Evolutionary conservation across 1,139 yeast species (phyloP), one percentile per base, ranked within the genome.

Genomic region (Blastobotrys capitulatus): DNA sequence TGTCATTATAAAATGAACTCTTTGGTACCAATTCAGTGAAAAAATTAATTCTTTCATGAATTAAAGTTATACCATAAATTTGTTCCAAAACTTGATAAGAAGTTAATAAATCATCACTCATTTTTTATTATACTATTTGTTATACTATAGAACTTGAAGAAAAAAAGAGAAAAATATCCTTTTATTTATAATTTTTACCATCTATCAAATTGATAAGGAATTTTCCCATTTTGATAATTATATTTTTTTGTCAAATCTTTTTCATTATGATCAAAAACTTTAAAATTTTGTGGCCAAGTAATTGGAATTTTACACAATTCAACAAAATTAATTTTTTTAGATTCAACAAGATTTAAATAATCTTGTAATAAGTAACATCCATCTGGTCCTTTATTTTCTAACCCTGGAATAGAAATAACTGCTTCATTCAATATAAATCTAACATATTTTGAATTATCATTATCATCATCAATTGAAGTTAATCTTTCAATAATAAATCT

Each of bases 351-450:
- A 58, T 87, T 72, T 7, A 80, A 79, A 60, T 67, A 81, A 16
- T 72, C 54, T 35, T 22, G 25, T 22, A 22, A 22, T 22, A 5
- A 7, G 25, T 7, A 22, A 22, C 6, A 22, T 22, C 25, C 25
- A 12, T 48, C 48, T 12, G 86, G 86, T 1, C 87, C 87, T 41
- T 60, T 56, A 46, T 69, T 67, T 63, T 86, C n/a, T n/a, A n/a
- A 81, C 26, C 62, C 63, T 10, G 74, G 72, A 39, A 79, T 62
- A 1, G 86, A 85, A 42, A 77, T 69, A 6, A 82, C 84, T 1
- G 83, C 82, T 57, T 79, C 85, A 60, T 81, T 81, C 42, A 80
- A 66, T 37, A 80, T 67, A 50, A 73, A 71, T 58, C 87, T 72
- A 8, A 80, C 79, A 60, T 67, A 81, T 18, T 72, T 54, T 35